Percentiles rank a stretch among this genome's conserved stretches.
phyloP scores from a whole-genome alignment of 345 rosid species.

The sweet orange (Citrus sinensis) region DVS_A1.0 CM039164.1:15694501-15695000 shows the following conservation, averaged over 20 bases:
- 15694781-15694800: conserved; percentile 18
- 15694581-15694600: conserved; percentile 83
- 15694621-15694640: conserved; percentile 41
- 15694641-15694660: background rate
- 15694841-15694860: conserved; percentile 55
- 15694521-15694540: background rate
- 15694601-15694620: conserved; percentile 95
- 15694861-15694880: conserved; percentile 60
- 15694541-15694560: conserved; percentile 89
- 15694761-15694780: conserved; percentile 31
- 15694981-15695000: background rate
- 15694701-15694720: conserved; percentile 42
- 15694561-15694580: conserved; percentile 90
- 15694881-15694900: conserved; percentile 56
- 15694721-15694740: conserved; percentile 73
- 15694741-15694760: conserved; percentile 44
- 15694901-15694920: conserved; percentile 62
- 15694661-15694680: too few species aligned
- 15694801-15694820: conserved; percentile 23
- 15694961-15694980: background rate
- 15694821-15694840: conserved; percentile 46
- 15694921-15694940: background rate
- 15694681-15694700: too few species aligned
- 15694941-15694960: conserved; percentile 4
- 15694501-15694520: background rate